phyloP scores from a whole-genome alignment of 2,329 filamentous ascomycete species.

The Stemphylium lycopersici region DNA sequence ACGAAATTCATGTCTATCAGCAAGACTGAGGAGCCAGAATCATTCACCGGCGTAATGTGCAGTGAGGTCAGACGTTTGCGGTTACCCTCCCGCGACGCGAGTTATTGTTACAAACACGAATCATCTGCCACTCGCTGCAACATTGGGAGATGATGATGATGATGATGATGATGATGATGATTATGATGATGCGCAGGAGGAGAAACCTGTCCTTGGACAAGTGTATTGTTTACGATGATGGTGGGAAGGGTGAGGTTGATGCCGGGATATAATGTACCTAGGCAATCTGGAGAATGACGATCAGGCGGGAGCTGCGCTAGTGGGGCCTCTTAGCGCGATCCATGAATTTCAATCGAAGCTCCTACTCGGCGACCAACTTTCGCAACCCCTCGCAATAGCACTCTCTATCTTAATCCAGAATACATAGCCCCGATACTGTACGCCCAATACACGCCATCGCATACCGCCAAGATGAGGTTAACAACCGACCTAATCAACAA shows the following conservation, averaged over 20 bases:
- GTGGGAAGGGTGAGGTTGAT: neutral
- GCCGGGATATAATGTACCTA: no score
- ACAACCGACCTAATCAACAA: conserved; percentile 92
- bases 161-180: no score
- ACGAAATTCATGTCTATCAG: neutral
- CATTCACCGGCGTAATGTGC: neutral
- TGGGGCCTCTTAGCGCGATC: conserved; percentile 10
- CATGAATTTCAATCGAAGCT: conserved; percentile 15
- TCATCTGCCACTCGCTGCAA: no score
- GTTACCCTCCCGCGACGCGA: neutral
- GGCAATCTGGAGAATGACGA: neutral
- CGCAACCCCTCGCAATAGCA: neutral
- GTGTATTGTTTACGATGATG: neutral
- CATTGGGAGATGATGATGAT: no score
- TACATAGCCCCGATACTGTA: neutral
- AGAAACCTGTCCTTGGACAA: no score
- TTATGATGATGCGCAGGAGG: no score
- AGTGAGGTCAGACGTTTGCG: neutral
- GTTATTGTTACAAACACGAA: neutral
- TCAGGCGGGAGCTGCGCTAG: conserved; percentile 6
- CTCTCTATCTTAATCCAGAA: neutral
- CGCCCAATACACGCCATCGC: neutral
- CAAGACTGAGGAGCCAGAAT: neutral
- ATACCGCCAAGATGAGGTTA: conserved; percentile 75
- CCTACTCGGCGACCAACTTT: conserved; percentile 7